Conservation (phyloP, 352 stramenopile species). For the Detonula confervacea region DNA sequence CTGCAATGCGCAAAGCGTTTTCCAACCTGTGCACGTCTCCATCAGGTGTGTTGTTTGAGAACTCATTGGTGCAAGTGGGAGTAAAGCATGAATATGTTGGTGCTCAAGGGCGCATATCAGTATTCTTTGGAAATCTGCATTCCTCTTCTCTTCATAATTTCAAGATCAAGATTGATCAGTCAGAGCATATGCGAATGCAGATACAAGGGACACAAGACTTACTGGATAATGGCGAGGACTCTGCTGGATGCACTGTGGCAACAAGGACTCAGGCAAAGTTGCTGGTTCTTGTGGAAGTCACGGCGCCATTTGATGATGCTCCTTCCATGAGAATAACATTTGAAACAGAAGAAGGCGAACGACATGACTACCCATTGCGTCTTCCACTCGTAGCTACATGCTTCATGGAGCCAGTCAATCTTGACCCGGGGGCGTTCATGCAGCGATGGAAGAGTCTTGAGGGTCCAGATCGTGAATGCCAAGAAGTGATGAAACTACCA, state of each 20-base stretch:
- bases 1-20: constrained; percentile 87
- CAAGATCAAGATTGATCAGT: constrained; percentile 85
- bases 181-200: constrained; percentile 84
- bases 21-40: constrained; percentile 90
- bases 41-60: constrained; percentile 92
- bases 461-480: constrained; percentile 90
- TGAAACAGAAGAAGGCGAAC: constrained; percentile 75
- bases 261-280: constrained; percentile 92
- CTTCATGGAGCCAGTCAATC: constrained; percentile 92
- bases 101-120: constrained; percentile 91
- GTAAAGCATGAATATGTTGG: constrained; percentile 95
- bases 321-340: constrained; percentile 90
- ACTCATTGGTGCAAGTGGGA: constrained; percentile 92
- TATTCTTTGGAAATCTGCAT: constrained; percentile 96
- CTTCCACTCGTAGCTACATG: constrained; percentile 90
- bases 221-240: constrained; percentile 82
- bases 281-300: constrained; percentile 92
- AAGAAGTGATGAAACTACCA: constrained; percentile 90
- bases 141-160: constrained; percentile 88
- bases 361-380: constrained; percentile 87
- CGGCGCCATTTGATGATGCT: constrained; percentile 91
- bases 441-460: constrained; percentile 92
- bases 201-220: constrained; percentile 82
- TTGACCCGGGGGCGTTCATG: constrained; percentile 91
- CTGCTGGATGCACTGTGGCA: constrained; percentile 85